These are phyloP conservation scores for Mycena rebaudengoi DNA, from an alignment of 768 basidiomycete species.

Conservation along the genomic window DNA sequence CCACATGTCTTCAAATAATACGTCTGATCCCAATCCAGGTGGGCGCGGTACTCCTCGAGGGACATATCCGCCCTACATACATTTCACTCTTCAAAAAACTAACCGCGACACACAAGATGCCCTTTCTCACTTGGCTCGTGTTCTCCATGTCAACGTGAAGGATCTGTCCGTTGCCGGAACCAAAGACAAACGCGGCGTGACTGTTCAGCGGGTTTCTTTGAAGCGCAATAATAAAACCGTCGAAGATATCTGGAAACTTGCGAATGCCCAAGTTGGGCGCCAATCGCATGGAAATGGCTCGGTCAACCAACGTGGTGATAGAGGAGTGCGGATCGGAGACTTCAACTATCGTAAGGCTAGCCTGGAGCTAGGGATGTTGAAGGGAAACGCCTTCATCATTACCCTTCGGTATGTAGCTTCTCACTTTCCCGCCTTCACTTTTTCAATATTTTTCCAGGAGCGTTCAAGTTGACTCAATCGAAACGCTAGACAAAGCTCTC, in stretches of 20 bases:
- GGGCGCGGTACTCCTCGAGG: conserved; percentile 65
- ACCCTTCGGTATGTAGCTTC: conserved; percentile 80
- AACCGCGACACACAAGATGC: conserved; percentile 98
- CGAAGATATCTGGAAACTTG: conserved; percentile 85
- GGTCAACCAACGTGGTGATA: conserved; percentile 80
- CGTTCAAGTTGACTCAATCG: conserved; percentile 78
- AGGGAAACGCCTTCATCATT: conserved; percentile 95
- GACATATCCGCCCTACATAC: conserved; percentile 86
- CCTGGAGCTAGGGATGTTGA: conserved; percentile 94
- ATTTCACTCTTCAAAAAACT: conserved; percentile 96
- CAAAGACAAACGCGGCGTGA: conserved; percentile 98
- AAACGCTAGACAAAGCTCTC: conserved; percentile 79
- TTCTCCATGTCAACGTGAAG: conserved; percentile 78
- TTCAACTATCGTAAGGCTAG: conserved; percentile 83
- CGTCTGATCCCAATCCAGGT: conserved; percentile 31
- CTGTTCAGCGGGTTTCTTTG: conserved; percentile 89
- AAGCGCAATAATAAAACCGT: conserved; percentile 79
- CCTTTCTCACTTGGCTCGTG: conserved; percentile 79
- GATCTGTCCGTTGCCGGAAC: conserved; percentile 94
- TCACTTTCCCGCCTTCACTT: not conserved
- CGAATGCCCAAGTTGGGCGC: conserved; percentile 71
- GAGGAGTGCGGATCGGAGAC: conserved; percentile 89
- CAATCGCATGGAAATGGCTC: conserved; percentile 62
- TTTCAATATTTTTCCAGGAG: conserved; percentile 61
- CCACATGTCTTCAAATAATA: not conserved